A percentile compares a stretch with the other conserved stretches of the same genome.
Conservation (phyloP, 2,329 filamentous ascomycete species). For the Lachnellula willkommii region DNA sequence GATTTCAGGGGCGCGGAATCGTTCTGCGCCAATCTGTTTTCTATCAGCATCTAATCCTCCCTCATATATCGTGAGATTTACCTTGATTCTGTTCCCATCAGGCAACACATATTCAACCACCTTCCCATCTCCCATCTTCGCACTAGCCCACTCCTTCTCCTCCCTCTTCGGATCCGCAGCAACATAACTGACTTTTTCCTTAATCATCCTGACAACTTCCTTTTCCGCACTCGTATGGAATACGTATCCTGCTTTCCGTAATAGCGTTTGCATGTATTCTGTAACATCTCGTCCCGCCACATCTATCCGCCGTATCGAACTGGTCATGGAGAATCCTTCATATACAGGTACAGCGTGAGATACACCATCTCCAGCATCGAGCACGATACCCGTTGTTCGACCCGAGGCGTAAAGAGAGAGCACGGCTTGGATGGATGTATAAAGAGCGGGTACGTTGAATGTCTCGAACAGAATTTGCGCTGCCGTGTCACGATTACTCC, state of each 20-base stretch:
- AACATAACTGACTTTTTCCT: conserved; percentile 90
- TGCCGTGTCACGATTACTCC: conserved; percentile 90
- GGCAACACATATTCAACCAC: conserved; percentile 82
- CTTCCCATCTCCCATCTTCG: conserved; percentile 72
- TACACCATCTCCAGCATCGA: conserved; percentile 93
- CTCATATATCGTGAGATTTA: conserved; percentile 32
- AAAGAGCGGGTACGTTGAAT: conserved; percentile 94
- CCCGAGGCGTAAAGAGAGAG: conserved; percentile 94
- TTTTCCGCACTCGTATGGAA: conserved; percentile 99
- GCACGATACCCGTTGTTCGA: conserved; percentile 89
- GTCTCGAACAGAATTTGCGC: conserved; percentile 98
- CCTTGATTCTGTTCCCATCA: conserved; percentile 90
- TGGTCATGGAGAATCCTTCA: conserved; percentile 94
- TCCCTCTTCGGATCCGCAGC: conserved; percentile 86
- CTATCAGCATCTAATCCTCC: conserved; percentile 12
- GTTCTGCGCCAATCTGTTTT: conserved; percentile 75
- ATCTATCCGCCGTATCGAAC: conserved; percentile 91
- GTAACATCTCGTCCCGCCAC: conserved; percentile 95
- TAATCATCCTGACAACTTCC: conserved; percentile 95
- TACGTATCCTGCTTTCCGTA: conserved; percentile 87
- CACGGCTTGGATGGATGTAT: conserved; percentile 95
- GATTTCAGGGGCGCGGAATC: conserved; percentile 94
- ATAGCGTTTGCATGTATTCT: conserved; percentile 83
- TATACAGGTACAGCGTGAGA: conserved; percentile 97
- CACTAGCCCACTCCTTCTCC: conserved; percentile 89